Conservation (phyloP, 225 moss, liverwort and hornwort species). For the Physcomitrium patens region DNA sequence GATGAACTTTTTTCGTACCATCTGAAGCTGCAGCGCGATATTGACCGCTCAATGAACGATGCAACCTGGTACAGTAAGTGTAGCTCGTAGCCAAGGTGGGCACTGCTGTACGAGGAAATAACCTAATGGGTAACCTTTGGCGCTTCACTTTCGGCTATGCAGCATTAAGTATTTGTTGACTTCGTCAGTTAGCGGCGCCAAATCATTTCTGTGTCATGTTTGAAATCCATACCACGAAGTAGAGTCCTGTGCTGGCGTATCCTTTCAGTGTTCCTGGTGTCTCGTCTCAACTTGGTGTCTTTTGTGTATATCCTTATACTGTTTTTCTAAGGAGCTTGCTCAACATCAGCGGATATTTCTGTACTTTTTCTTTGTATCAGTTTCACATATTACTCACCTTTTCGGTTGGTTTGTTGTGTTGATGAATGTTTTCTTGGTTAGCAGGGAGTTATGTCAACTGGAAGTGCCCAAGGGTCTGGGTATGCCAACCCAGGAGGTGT, state of each 20-base stretch:
- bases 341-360: constrained; percentile 23
- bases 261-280: constrained; percentile 5
- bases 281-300: not conserved
- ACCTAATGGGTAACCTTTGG: not conserved
- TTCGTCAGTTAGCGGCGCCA: not conserved
- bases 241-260: constrained; percentile 13
- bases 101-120: constrained; percentile 24
- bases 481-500: constrained; percentile 59
- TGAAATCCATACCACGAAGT: constrained; percentile 25
- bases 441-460: constrained; percentile 57
- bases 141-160: constrained; percentile 20
- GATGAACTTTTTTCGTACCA: constrained; percentile 27
- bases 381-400: not conserved
- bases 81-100: constrained; percentile 18
- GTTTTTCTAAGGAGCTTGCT: constrained; percentile 1
- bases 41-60: constrained; percentile 38
- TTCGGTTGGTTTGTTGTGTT: constrained; percentile 12
- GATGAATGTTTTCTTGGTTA: constrained; percentile 24
- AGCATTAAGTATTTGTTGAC: constrained; percentile 16
- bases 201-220: constrained; percentile 17
- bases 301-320: constrained; percentile 7
- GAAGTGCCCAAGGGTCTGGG: constrained; percentile 61
- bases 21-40: constrained; percentile 40
- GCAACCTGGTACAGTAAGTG: constrained; percentile 39
- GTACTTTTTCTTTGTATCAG: constrained; percentile 29